Percentiles rank a stretch among this genome's conserved stretches.
Evolutionary conservation across 495 filamentous ascomycete species (phyloP).

Genomic region (Xylaria cubensis): DNA sequence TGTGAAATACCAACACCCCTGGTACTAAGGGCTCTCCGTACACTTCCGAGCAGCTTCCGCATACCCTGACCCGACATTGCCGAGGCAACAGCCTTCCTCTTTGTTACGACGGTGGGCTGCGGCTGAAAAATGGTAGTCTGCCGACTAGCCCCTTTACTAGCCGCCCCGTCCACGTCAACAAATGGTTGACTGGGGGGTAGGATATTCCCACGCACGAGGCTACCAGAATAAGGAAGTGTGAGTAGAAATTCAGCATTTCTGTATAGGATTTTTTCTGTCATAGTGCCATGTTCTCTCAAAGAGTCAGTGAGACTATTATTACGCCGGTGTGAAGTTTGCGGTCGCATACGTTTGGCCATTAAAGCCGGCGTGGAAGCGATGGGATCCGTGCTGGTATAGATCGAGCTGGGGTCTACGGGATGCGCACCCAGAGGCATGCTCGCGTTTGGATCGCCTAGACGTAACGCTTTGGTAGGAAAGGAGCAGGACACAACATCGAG

Average conservation of each 20-base stretch:
- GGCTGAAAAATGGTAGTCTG: constrained; percentile 59
- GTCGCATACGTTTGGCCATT: constrained; percentile 59
- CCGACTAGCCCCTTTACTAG: constrained; percentile 50
- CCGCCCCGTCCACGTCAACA: constrained; percentile 72
- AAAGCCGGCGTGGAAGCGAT: constrained; percentile 60
- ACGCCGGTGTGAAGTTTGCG: constrained; percentile 55
- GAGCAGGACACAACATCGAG: constrained; percentile 81
- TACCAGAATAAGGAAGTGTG: constrained; percentile 75
- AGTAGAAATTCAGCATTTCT: constrained; percentile 64
- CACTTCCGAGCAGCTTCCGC: constrained; percentile 84
- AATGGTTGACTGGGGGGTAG: constrained; percentile 78
- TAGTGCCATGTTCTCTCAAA: constrained; percentile 70
- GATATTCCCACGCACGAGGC: constrained; percentile 81
- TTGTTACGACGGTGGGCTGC: constrained; percentile 42
- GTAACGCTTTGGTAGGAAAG: constrained; percentile 70
- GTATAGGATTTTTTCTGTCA: constrained; percentile 54
- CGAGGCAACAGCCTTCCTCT: constrained; percentile 49
- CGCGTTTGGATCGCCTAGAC: constrained; percentile 50
- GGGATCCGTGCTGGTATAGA: constrained; percentile 51
- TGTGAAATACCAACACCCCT: constrained; percentile 58
- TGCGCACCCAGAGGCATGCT: constrained; percentile 63
- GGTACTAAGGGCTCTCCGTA: constrained; percentile 84
- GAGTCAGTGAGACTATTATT: constrained; percentile 79
- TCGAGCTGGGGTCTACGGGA: constrained; percentile 62
- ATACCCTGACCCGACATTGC: constrained; percentile 70